Percentiles rank a stretch among this genome's conserved stretches.
Conservation (phyloP, 805 yeast genomes). For the Sugiyamaella marilandica region DNA sequence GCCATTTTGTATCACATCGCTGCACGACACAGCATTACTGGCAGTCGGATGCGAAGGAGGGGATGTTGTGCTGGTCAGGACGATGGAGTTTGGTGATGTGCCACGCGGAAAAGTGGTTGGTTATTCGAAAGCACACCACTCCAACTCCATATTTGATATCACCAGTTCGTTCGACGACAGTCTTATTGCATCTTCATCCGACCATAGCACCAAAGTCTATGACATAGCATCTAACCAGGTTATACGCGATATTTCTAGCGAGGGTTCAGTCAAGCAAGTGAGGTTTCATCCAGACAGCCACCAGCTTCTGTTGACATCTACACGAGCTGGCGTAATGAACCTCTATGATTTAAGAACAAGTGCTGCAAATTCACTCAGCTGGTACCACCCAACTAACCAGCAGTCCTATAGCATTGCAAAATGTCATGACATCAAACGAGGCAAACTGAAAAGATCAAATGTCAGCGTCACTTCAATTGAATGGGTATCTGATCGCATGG, state of each 20-base stretch:
- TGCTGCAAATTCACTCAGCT: not conserved
- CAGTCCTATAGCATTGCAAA: not conserved
- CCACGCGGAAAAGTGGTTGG: slow-evolving; percentile 2
- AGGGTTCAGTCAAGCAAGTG: slow-evolving; percentile 11
- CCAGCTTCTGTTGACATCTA: slow-evolving; percentile 8
- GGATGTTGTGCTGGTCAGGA: slow-evolving; percentile 1
- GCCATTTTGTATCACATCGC: slow-evolving; percentile 12
- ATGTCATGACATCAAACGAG: slow-evolving; percentile 12
- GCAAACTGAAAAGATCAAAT: slow-evolving; percentile 10
- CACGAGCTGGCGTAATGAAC: slow-evolving; percentile 13
- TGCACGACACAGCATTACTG: slow-evolving; percentile 1
- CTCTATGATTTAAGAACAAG: slow-evolving; percentile 13
- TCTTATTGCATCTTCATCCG: slow-evolving; percentile 8
- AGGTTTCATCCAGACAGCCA: slow-evolving; percentile 12
- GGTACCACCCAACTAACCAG: not conserved
- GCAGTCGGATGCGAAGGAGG: slow-evolving; percentile 13
- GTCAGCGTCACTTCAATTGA: slow-evolving; percentile 21
- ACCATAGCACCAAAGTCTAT: slow-evolving; percentile 6
- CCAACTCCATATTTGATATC: slow-evolving; percentile 11
- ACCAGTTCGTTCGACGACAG: slow-evolving; percentile 1
- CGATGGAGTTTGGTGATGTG: not conserved
- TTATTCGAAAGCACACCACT: slow-evolving; percentile 2
- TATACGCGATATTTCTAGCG: not conserved
- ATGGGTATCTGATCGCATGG: slow-evolving; percentile 19
- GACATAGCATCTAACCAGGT: slow-evolving; percentile 6